Conservation (phyloP, 805 yeast species). For the Hanseniaspora osmophila region DNA sequence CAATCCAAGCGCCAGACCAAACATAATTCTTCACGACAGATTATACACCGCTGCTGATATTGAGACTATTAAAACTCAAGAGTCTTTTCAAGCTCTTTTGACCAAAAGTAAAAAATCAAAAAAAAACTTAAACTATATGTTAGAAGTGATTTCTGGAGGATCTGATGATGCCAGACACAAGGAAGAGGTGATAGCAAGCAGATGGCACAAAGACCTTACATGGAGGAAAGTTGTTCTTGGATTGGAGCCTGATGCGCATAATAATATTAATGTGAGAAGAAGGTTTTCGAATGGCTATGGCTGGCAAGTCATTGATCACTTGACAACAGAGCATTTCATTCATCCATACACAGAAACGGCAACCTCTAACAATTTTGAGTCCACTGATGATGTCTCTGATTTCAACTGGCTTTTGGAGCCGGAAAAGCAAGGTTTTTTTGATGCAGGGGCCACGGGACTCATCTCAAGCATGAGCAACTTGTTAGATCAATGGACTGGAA, state of each 20-base stretch:
- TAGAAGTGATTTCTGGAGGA: slow-evolving; percentile 17
- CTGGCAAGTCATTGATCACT: slow-evolving; percentile 67
- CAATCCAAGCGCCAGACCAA: slow-evolving; percentile 46
- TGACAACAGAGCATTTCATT: slow-evolving; percentile 47
- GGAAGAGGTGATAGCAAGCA: slow-evolving; percentile 57
- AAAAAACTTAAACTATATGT: slow-evolving; percentile 6
- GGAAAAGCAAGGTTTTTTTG: slow-evolving; percentile 22
- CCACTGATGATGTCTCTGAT: slow-evolving; percentile 19
- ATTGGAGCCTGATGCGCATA: slow-evolving; percentile 63
- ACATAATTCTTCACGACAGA: slow-evolving; percentile 56
- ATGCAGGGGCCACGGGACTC: slow-evolving; percentile 63
- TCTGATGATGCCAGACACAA: slow-evolving; percentile 14
- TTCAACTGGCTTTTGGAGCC: slow-evolving; percentile 36
- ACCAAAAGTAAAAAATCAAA: not conserved
- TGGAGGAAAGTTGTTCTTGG: slow-evolving; percentile 64
- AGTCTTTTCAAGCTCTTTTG: slow-evolving; percentile 18
- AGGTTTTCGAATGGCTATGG: slow-evolving; percentile 71
- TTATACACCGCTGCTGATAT: slow-evolving; percentile 39
- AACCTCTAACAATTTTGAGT: slow-evolving; percentile 3
- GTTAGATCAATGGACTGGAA: slow-evolving; percentile 2
- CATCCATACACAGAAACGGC: slow-evolving; percentile 5
- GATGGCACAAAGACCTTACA: slow-evolving; percentile 51
- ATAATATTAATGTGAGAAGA: slow-evolving; percentile 58
- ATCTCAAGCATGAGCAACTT: slow-evolving; percentile 46
- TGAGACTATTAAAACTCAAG: slow-evolving; percentile 7